These are phyloP conservation scores for Sugiyamaella japonica DNA, from an alignment of 1,139 yeast genomes.

Conservation along the genomic window DNA sequence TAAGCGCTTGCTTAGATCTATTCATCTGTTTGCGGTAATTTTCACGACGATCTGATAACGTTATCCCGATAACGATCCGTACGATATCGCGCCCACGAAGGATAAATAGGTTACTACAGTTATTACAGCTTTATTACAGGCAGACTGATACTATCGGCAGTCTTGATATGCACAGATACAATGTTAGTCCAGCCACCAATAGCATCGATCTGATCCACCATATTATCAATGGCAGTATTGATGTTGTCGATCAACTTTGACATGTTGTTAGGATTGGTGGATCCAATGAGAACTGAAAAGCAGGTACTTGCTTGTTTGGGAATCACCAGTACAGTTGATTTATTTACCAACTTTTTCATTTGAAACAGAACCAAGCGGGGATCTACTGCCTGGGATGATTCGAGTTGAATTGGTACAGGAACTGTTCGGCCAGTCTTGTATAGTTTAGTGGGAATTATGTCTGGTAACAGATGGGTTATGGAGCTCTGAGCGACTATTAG, in stretches of 20 bases:
- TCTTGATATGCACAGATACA: constrained; percentile 28
- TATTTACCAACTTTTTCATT: constrained; percentile 29
- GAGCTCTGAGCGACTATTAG: constrained; percentile 31
- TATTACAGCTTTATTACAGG: constrained; percentile 22
- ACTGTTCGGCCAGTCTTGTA: constrained; percentile 32
- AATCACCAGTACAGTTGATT: constrained; percentile 29
- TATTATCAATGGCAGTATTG: constrained; percentile 24
- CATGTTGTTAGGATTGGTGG: constrained; percentile 22
- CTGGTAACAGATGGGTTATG: constrained; percentile 29
- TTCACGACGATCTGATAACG: neutral
- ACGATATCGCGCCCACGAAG: no score
- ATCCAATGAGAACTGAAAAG: constrained; percentile 32
- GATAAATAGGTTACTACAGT: neutral
- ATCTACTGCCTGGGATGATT: constrained; percentile 27
- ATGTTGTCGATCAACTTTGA: constrained; percentile 32
- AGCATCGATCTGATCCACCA: constrained; percentile 20
- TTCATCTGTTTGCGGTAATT: neutral
- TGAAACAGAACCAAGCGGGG: constrained; percentile 29
- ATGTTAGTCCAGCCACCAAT: constrained; percentile 26
- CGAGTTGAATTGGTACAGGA: constrained; percentile 32
- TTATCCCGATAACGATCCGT: neutral
- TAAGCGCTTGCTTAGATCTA: neutral
- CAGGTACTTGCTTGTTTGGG: constrained; percentile 30
- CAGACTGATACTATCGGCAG: constrained; percentile 31
- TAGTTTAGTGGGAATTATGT: constrained; percentile 28